Evolutionary conservation across 805 yeast genomes (phyloP).

Genomic region (Yamadazyma tumulicola): DNA sequence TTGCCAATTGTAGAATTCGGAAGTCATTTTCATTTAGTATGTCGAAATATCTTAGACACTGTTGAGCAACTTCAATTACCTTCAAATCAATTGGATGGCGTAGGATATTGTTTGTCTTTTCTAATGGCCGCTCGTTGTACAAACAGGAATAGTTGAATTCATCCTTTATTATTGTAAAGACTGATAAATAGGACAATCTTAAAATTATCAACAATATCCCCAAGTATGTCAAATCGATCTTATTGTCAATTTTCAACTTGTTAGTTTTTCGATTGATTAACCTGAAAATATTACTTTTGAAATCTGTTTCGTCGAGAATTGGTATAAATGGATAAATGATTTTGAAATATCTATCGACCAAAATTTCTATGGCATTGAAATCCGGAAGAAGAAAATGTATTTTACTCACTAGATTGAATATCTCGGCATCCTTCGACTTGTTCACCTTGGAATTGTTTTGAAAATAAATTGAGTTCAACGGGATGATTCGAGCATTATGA

Average conservation of each 20-base stretch:
- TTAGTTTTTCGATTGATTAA: background rate
- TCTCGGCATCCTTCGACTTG: constrained; percentile 1
- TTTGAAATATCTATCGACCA: constrained; percentile 26
- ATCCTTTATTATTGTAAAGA: constrained; percentile 6
- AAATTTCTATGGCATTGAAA: constrained; percentile 2
- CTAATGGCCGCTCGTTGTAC: constrained; percentile 4
- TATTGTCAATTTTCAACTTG: constrained; percentile 17
- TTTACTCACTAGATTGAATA: constrained; percentile 2
- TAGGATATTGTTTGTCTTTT: constrained; percentile 21
- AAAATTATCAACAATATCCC: constrained; percentile 33
- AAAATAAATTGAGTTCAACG: background rate
- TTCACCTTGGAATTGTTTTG: constrained; percentile 3
- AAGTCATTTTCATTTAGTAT: constrained; percentile 40
- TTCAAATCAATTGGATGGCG: constrained; percentile 31
- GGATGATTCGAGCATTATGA: background rate
- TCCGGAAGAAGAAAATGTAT: constrained; percentile 7
- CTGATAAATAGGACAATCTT: constrained; percentile 33
- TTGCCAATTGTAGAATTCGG: constrained; percentile 51
- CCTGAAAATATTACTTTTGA: constrained; percentile 15
- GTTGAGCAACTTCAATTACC: constrained; percentile 27
- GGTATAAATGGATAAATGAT: constrained; percentile 47
- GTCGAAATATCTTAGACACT: constrained; percentile 34
- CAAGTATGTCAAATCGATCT: constrained; percentile 31
- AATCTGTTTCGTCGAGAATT: constrained; percentile 35
- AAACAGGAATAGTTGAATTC: background rate